A percentile compares a stretch with the other conserved stretches of the same genome.
Conservation (phyloP, 2,329 filamentous ascomycete genomes). For the Aspergillus sp. region DNA sequence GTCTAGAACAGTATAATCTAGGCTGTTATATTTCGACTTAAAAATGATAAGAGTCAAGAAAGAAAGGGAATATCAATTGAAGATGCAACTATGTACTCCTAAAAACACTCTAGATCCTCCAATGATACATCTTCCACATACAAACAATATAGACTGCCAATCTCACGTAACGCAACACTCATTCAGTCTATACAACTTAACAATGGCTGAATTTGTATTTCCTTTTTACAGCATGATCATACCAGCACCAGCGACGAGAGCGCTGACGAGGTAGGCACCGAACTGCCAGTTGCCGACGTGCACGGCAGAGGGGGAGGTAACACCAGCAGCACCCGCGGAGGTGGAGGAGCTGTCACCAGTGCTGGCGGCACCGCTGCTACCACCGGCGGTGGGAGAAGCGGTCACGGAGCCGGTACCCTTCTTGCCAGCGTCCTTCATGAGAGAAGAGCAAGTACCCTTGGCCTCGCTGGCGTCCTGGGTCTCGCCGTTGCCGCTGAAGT, state of each 20-base stretch:
- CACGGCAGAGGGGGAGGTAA: constrained; percentile 33
- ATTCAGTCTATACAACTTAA: background rate
- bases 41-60: background rate
- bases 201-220: background rate
- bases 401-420: constrained; percentile 42
- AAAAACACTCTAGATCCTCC: background rate
- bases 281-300: constrained; percentile 42
- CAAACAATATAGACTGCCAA: background rate
- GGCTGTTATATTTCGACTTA: no score
- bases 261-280: constrained; percentile 45
- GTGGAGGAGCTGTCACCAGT: constrained; percentile 17
- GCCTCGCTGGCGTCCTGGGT: constrained; percentile 32
- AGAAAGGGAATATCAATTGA: background rate
- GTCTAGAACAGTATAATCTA: background rate
- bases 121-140: background rate
- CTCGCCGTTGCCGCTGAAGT: constrained; percentile 1
- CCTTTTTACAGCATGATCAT: constrained; percentile 49
- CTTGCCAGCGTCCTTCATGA: constrained; percentile 42
- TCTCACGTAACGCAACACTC: background rate
- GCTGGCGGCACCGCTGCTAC: constrained; percentile 18
- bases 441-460: constrained; percentile 33
- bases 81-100: background rate
- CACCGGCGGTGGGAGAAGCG: constrained; percentile 32
- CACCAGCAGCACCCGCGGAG: constrained; percentile 35
- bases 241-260: constrained; percentile 44